Base-by-base conservation (phyloP, 345 rosid genomes). In the Erucastrum elatum region DNA sequence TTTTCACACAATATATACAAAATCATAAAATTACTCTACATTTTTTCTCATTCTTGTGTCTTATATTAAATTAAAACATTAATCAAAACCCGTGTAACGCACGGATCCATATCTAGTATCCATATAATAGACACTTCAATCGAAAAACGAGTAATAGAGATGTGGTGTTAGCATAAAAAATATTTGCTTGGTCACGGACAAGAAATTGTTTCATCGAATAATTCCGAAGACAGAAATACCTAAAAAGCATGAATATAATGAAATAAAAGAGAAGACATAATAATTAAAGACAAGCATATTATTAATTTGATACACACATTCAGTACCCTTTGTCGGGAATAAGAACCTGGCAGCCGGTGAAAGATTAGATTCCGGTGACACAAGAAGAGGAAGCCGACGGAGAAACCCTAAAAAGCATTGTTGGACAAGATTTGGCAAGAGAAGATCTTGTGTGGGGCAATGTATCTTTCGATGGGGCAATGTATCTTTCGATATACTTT, bases 371-470 rank as follows among this genome's bases (percentile, higher is more conserved):
- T 68, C 82, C 71, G 82, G 67, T 80, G 25, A 30, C 5, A 71
- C 71, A 75, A 63, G 66, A 69, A 80, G 27, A 55, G 5, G 39
- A 63, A 30, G 13, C 71, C 53, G 79, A 68, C 75, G 79, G 71
- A n/a, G 10, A 64, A 75, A 74, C 68, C 71, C 74, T 60, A 29
- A 27, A 68, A 68, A 73, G 75, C 59, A 66, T 46, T 33, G 3
- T 13, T 26, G 61, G 75, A 74, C 75, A 79, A 80, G 82, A 80
- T 74, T 29, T 68, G 37, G 75, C 69, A 46, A 63, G 78, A 68
- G 75, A 69, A 80, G 78, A 80, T 80, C 79, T 80, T 69, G 76
- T 64, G 83, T 80, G 71, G 83, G 83, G 61, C 34, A 70, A 64
- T 80, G 64, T 70, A 75, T 80, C 79, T 80, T 69, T 70, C 72